These are phyloP conservation scores for Russula brevipes DNA, from an alignment of 768 basidiomycete genomes.

Conservation along the genomic window DNA sequence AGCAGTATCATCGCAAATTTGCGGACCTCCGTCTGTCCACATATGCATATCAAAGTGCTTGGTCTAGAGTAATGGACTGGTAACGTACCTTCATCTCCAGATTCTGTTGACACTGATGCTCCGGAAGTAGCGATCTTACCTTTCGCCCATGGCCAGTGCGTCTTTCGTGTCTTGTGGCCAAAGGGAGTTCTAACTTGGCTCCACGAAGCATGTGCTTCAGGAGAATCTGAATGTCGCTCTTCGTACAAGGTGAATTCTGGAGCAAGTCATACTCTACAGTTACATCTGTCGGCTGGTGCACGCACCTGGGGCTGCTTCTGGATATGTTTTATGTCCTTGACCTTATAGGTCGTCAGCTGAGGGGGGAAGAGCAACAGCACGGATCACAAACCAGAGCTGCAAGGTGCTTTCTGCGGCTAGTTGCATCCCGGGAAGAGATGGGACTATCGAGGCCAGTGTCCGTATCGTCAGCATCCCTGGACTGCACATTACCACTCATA, in stretches of 20 bases:
- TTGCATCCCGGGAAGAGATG: too few species aligned
- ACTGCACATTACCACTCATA: too few species aligned
- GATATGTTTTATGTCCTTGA: too few species aligned
- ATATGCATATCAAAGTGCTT: neutral
- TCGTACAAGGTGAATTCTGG: neutral
- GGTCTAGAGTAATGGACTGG: neutral
- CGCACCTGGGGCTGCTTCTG: too few species aligned
- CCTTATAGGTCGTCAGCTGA: too few species aligned
- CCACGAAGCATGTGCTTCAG: neutral
- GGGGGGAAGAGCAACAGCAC: too few species aligned
- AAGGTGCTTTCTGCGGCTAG: too few species aligned
- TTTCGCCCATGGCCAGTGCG: neutral
- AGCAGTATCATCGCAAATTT: neutral
- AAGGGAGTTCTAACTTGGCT: neutral
- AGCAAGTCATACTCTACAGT: neutral
- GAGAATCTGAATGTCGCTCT: neutral
- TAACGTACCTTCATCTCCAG: neutral
- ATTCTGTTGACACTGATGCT: neutral
- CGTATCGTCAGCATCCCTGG: too few species aligned
- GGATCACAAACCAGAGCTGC: too few species aligned
- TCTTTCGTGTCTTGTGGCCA: neutral
- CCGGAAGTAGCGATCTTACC: neutral
- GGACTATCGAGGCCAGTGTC: too few species aligned
- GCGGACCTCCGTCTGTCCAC: neutral
- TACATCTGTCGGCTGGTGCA: too few species aligned